Evolutionary conservation across 2,329 filamentous ascomycete species (phyloP), one percentile per base, ranked within the genome.

Genomic region (Helotiales sp.): DNA sequence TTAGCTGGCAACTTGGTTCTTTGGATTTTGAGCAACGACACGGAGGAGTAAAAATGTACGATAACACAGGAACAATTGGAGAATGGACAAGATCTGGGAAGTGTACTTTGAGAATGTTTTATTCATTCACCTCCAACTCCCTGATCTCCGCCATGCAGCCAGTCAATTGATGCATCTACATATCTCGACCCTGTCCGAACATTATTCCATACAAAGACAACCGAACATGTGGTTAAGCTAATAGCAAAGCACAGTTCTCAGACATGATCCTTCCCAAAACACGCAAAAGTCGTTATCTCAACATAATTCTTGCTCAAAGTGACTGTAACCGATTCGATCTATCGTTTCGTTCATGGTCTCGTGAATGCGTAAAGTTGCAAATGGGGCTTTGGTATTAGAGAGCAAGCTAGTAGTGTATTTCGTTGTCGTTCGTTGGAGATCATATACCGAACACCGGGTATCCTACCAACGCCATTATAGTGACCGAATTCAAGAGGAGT

Each of bases 281-380:
- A 32, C 50, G 43, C 61, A 62, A 61, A 66, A 55, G 40, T 45
- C 61, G 54, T 65, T 65, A 66, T 67, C 52, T 62, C 64, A 63
- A 68, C 54, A 68, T 71, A 28, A 70, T 67, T 64, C 64, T 70
- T 60, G 60, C 43, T 61, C 62, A 60, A 62, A 43, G n/a, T 61
- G 40, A 64, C 24, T 55, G n/a, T 49, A 59, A 54, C 32, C 58
- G 45, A 68, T 65, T 50, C 52, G 70, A 32, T 72, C 54, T 71
- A 67, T 71, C 67, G 63, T 70, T 70, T 64, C 52, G 67, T 66
- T 72, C 72, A 67, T 72, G 60, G 64, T 68, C 68, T 76, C 74
- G 70, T 76, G 69, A 76, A 75, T 69, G 73, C 74, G 69, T 76
- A 74, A 74, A 70, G 65, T 50, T 58, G 50, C 40, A 54, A 65